Evolutionary conservation across 495 filamentous ascomycete genomes (phyloP), one percentile per base, ranked within the genome.

Genomic region (Haplographium delicatum): DNA sequence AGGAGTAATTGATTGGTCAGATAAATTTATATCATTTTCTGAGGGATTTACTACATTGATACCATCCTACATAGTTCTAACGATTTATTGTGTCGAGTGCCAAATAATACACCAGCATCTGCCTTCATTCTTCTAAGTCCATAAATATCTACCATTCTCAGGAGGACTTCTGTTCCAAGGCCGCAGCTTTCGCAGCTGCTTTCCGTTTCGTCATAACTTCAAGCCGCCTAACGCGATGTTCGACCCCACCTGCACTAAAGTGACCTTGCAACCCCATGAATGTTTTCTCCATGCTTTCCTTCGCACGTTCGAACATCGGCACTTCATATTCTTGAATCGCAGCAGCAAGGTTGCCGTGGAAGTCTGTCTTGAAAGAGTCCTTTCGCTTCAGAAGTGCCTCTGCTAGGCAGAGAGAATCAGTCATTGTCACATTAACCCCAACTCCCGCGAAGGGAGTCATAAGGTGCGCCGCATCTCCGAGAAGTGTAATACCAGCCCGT

Each of bases 401-500:
- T 7, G 76, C 59, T 60, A 82, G 62, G 40, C 81, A 57, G 64
- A 80, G 51, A 1, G 80, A 71, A 53, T 84, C 79, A 50, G 64
- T 60, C 69, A 85, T 70, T 0, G 76, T 80, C 2, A 75, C 53
- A 46, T 85, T 82, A 15, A 83, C 77, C 2, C 81, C 81, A 8
- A 75, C 75, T 5, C 81, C 81, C 0, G 73, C 75, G 54, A 76
- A 81, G 0, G 79, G 79, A 2, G 72, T 75, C 79, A 81, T 81
- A 5, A 83, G 51, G 56, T 85, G 79, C 4, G 81, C 81, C 4
- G 81, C 76, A 62, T 84, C 81, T 3, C 81, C 81, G 20, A 82
- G 60, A 1, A 84, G 58, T 3, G 80, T 79, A 6, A 76, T 62
- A 8, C 72, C 69, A 0, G 63, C 47, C 0, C 58, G 51, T 13